A percentile compares a stretch with the other conserved stretches of the same genome.
Evolutionary conservation across 257 asterid species (phyloP).

Genomic region (Lantana camara): DNA sequence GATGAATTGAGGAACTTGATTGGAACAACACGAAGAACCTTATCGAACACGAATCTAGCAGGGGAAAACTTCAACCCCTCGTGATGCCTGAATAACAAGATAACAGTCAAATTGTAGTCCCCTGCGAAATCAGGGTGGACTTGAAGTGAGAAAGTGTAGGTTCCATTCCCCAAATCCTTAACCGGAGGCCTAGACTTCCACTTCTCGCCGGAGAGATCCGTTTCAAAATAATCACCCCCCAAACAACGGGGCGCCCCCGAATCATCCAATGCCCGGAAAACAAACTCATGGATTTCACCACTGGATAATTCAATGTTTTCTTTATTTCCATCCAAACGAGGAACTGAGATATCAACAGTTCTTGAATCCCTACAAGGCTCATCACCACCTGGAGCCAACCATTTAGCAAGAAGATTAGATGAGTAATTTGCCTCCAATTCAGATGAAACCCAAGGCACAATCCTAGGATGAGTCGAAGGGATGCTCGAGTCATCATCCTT

Average conservation of each 20-base stretch:
- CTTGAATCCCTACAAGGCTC: slow-evolving; percentile 65
- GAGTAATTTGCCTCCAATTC: slow-evolving; percentile 67
- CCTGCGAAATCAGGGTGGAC: slow-evolving; percentile 79
- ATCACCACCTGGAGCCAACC: slow-evolving; percentile 62
- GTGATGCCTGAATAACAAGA: slow-evolving; percentile 56
- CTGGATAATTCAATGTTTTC: slow-evolving; percentile 41
- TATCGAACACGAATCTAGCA: slow-evolving; percentile 52
- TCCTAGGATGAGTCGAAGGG: slow-evolving; percentile 23
- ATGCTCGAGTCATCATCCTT: neutral
- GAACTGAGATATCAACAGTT: slow-evolving; percentile 54
- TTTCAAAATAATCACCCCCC: slow-evolving; percentile 88
- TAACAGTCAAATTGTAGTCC: slow-evolving; percentile 68
- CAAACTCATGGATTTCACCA: slow-evolving; percentile 69
- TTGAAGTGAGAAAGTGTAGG: slow-evolving; percentile 56
- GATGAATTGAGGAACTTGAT: slow-evolving; percentile 45
- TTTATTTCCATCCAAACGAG: slow-evolving; percentile 43
- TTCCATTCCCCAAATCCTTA: slow-evolving; percentile 65
- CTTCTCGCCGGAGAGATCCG: slow-evolving; percentile 68
- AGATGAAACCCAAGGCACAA: slow-evolving; percentile 60
- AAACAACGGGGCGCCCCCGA: slow-evolving; percentile 61
- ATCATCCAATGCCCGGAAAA: slow-evolving; percentile 72
- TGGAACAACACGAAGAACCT: slow-evolving; percentile 52
- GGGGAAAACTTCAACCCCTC: slow-evolving; percentile 77
- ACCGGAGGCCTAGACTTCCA: slow-evolving; percentile 93
- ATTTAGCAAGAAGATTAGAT: slow-evolving; percentile 42